Evolutionary conservation across 129 eudicot genomes (phyloP), one percentile per base, ranked within the genome.

Genomic region (Dittrichia graveolens): DNA sequence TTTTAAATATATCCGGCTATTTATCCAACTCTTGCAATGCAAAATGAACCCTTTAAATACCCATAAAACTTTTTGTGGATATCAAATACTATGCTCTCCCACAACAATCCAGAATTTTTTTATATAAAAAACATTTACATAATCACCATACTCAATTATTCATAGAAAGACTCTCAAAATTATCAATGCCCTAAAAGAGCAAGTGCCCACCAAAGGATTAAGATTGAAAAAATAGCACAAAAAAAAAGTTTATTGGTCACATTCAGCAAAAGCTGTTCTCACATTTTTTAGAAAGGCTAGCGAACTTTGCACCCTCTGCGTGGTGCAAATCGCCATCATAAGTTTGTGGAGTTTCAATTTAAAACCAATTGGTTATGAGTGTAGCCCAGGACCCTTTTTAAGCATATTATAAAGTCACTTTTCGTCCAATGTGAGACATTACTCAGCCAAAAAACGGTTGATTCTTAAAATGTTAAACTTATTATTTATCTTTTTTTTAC

Each of bases 321-420:
- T 24, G 63, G 54, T 31, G n/a, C 72, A 86, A 34, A 61, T 82
- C 3, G 88, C 79, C 3, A 74, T 83, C 5, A 50, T 83, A n/a
- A n/a, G n/a, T n/a, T n/a, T n/a, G n/a, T n/a, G n/a, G n/a, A n/a
- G n/a, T n/a, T n/a, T n/a, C n/a, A n/a, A n/a, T n/a, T n/a, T n/a
- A n/a, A n/a, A n/a, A n/a, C n/a, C n/a, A n/a, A n/a, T n/a, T n/a
- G n/a, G n/a, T n/a, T n/a, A n/a, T n/a, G n/a, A n/a, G n/a, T n/a
- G n/a, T n/a, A n/a, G n/a, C n/a, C n/a, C n/a, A n/a, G n/a, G n/a
- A n/a, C n/a, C n/a, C n/a, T n/a, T n/a, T n/a, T n/a, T n/a, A n/a
- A n/a, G n/a, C n/a, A n/a, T n/a, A n/a, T n/a, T n/a, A n/a, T n/a
- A n/a, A n/a, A n/a, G n/a, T n/a, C n/a, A n/a, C n/a, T n/a, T n/a